Evolutionary conservation across 1,139 yeast species (phyloP), one percentile per base, ranked within the genome.

Genomic region (Ashbya aceris): DNA sequence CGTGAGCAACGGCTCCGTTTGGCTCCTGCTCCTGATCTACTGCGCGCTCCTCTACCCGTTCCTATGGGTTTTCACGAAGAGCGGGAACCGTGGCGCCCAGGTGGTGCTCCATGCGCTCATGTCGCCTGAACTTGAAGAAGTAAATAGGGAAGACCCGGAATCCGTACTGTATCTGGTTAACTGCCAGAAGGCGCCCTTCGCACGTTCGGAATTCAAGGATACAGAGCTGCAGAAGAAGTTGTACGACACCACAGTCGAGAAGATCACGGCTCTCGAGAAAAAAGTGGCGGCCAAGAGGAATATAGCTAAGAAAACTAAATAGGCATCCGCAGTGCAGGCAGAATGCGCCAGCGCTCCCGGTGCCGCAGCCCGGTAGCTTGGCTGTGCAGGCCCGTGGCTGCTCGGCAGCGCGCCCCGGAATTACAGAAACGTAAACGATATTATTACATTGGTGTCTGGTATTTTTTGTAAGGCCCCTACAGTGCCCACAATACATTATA

Each of bases 1-100:
- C 39, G 49, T 84, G 8, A 78, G 94, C 8, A 71, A 84, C 65
- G 97, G 98, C 0, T 69, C 84, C 0, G 53, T 91, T 2, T 64
- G 74, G 60, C 93, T 96, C 1, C 68, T 91, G 39, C 23, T 82
- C 0, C 26, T 80, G 3, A 11, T 75, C 1, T 91, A 91, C 61
- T 52, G 61, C 30, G 48, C 86, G 32, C 4, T 87, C 2, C 48
- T 83, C 39, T 84, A 79, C 67, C 98, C 98, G 2, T 40, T 91
- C 0, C 77, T 89, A 74, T 89, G 85, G 79, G 54, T 91, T 11
- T 69, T 89, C 42, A 68, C 89, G 41, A 89, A 87, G 63, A 77
- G 83, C 33, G 74, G 85, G 8, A 61, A 62, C 30, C 80, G 79
- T 48, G 98, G 97, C 4, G 82, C 87, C 36, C 96, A 91, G 64